Evolutionary conservation across 805 yeast species (phyloP).

Genomic region (Ogataea pilisensis): DNA sequence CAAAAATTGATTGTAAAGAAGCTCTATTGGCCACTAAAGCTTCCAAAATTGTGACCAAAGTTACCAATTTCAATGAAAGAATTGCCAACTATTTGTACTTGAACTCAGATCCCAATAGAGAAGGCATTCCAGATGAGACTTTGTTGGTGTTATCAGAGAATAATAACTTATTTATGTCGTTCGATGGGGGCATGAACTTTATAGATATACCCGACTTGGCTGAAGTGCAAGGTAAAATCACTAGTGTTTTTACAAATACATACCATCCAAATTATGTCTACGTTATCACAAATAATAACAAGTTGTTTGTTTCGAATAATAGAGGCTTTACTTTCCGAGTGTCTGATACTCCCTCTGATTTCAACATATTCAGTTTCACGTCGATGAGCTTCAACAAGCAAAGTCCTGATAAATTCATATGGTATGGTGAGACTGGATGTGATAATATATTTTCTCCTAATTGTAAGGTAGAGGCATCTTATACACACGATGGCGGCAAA

Average conservation of each 20-base stretch:
- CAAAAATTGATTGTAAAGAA: conserved; percentile 36
- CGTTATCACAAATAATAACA: conserved; percentile 44
- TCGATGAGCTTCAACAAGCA: conserved; percentile 61
- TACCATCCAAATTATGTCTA: conserved; percentile 53
- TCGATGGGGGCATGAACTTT: conserved; percentile 61
- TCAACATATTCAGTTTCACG: conserved; percentile 33
- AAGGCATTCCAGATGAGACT: conserved; percentile 52
- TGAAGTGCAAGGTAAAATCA: conserved; percentile 36
- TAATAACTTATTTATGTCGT: conserved; percentile 57
- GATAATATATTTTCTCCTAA: conserved; percentile 35
- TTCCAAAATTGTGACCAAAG: conserved; percentile 33
- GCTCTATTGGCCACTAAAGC: conserved; percentile 14
- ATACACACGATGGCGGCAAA: conserved; percentile 65
- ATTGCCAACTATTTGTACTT: conserved; percentile 58
- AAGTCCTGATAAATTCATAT: conserved; percentile 56
- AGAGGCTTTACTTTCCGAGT: conserved; percentile 57
- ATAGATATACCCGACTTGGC: conserved; percentile 29
- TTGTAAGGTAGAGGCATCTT: conserved; percentile 57
- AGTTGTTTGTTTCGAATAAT: conserved; percentile 57
- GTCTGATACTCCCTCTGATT: conserved; percentile 47
- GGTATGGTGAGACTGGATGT: conserved; percentile 63
- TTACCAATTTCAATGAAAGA: conserved; percentile 46
- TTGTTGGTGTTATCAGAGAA: conserved; percentile 55
- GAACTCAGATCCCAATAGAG: conserved; percentile 40
- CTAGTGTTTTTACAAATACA: conserved; percentile 60